phyloP scores from a whole-genome alignment of 129 eudicot species.

The Artemisia tridentata region DNA sequence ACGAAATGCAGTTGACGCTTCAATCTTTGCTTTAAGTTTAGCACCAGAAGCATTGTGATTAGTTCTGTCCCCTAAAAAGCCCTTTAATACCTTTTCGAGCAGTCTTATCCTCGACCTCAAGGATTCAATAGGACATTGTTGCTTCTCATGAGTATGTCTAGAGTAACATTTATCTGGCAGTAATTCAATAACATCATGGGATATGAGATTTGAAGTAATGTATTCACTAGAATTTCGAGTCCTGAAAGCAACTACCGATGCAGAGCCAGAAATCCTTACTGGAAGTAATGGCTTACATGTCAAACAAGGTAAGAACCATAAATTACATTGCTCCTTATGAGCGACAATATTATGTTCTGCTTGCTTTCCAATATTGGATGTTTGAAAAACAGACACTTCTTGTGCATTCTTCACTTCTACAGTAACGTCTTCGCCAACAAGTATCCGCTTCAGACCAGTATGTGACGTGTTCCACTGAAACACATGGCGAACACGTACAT shows the following conservation, averaged over 20 bases:
- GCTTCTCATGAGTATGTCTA: constrained; percentile 28
- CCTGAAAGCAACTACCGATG: constrained; percentile 64
- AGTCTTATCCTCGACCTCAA: constrained; percentile 42
- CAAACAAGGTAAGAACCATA: constrained; percentile 36
- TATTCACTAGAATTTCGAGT: constrained; percentile 42
- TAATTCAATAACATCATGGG: constrained; percentile 49
- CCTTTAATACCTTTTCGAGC: constrained; percentile 48
- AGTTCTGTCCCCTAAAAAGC: constrained; percentile 30
- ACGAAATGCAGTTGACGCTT: constrained; percentile 54
- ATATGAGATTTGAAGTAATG: constrained; percentile 34
- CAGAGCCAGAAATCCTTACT: constrained; percentile 56
- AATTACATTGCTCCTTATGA: constrained; percentile 19
- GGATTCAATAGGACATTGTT: constrained; percentile 38
- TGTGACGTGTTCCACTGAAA: constrained; percentile 57
- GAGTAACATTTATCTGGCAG: constrained; percentile 68
- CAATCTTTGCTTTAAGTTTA: constrained; percentile 45
- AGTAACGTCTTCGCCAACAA: constrained; percentile 69
- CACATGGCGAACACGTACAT: constrained; percentile 12
- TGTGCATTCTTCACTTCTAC: constrained; percentile 62
- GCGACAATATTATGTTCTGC: constrained; percentile 26
- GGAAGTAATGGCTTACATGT: constrained; percentile 48
- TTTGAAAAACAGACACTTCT: constrained; percentile 51
- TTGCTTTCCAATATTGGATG: constrained; percentile 31
- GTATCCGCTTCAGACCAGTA: constrained; percentile 57
- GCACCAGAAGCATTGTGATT: constrained; percentile 25